phyloP scores from a whole-genome alignment of 139 green algal species.

The Nannochloris sp. region DNA sequence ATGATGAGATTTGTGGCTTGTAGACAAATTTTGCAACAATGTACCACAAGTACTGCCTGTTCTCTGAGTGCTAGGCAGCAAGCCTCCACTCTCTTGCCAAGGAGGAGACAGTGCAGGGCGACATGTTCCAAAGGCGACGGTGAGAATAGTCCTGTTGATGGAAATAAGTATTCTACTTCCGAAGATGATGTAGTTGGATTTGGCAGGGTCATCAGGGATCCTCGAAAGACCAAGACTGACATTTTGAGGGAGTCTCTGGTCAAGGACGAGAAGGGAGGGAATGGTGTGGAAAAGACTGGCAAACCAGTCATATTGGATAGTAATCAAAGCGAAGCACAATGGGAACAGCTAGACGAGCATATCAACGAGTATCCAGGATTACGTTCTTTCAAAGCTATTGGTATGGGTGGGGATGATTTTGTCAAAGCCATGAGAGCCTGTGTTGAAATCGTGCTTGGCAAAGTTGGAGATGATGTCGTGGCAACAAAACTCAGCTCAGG shows the following conservation, averaged over 20 bases:
- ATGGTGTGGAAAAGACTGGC: background rate
- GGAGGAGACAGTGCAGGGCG: no score
- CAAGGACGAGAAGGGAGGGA: background rate
- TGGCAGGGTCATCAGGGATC: background rate
- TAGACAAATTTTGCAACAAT: no score
- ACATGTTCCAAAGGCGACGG: background rate
- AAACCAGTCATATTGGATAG: conserved; percentile 38
- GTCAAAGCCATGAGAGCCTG: conserved; percentile 16
- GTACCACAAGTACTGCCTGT: no score
- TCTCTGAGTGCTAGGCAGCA: no score
- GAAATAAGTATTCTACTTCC: background rate
- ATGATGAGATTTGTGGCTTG: no score
- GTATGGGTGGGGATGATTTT: conserved; percentile 31
- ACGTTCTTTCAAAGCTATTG: conserved; percentile 41
- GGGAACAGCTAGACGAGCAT: conserved; percentile 36
- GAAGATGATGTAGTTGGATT: background rate
- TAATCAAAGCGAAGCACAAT: conserved; percentile 24
- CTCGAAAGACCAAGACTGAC: background rate
- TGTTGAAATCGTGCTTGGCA: conserved; percentile 36
- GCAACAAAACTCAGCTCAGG: conserved; percentile 7
- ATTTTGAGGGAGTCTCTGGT: conserved; percentile 1
- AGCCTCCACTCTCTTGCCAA: no score
- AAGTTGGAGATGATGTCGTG: conserved; percentile 23
- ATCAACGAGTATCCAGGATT: conserved; percentile 38
- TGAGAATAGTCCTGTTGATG: background rate